Conservation (phyloP, 2,329 filamentous ascomycete species). For the Cytospora paraplurivora region DNA sequence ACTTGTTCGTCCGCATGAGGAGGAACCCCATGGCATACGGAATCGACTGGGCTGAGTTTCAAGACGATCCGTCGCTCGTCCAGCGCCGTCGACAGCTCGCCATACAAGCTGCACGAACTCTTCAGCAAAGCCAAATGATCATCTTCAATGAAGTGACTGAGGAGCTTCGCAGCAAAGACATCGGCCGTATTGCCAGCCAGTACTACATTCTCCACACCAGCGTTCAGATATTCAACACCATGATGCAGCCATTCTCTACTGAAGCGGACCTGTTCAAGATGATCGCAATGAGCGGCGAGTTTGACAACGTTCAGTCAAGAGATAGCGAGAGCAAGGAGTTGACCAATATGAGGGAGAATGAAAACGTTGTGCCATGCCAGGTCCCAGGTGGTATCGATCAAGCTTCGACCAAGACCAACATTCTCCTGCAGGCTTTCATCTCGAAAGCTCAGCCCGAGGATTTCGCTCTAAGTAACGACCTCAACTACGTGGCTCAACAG, state of each 20-base stretch:
- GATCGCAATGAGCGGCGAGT: slow-evolving; percentile 97
- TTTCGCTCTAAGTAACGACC: slow-evolving; percentile 89
- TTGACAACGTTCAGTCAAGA: slow-evolving; percentile 92
- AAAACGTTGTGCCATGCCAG: slow-evolving; percentile 73
- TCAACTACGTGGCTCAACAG: slow-evolving; percentile 94
- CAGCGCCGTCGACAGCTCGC: slow-evolving; percentile 82
- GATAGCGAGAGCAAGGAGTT: slow-evolving; percentile 91
- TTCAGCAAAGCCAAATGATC: slow-evolving; percentile 97
- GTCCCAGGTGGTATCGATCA: slow-evolving; percentile 72
- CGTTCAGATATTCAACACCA: slow-evolving; percentile 92
- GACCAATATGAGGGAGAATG: slow-evolving; percentile 68
- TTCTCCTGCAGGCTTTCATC: slow-evolving; percentile 91
- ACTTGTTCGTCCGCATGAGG: slow-evolving; percentile 95
- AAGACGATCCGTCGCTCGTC: slow-evolving; percentile 85
- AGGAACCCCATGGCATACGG: slow-evolving; percentile 89
- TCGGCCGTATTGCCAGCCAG: slow-evolving; percentile 94
- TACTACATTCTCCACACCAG: slow-evolving; percentile 94
- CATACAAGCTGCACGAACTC: slow-evolving; percentile 81
- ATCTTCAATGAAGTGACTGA: slow-evolving; percentile 96
- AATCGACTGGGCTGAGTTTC: slow-evolving; percentile 90
- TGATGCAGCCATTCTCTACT: slow-evolving; percentile 84
- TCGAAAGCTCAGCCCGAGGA: slow-evolving; percentile 86
- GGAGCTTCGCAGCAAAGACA: slow-evolving; percentile 89
- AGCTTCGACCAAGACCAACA: slow-evolving; percentile 91
- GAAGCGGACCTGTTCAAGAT: slow-evolving; percentile 94